A percentile compares a stretch with the other conserved stretches of the same genome.
Evolutionary conservation across 83 land plant genomes (phyloP).

Genomic region (Picea mariana): DNA sequence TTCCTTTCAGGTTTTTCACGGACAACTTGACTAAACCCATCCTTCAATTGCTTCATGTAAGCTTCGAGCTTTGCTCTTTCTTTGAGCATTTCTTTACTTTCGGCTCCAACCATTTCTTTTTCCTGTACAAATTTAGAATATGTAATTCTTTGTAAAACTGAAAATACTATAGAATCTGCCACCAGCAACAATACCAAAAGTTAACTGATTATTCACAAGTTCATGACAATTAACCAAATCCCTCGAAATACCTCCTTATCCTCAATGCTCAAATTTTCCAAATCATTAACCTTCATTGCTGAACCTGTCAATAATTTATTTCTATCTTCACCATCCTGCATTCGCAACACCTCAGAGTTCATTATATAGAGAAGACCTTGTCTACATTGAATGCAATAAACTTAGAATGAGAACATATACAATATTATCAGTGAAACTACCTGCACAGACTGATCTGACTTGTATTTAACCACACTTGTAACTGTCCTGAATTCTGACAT

Average conservation of each 20-base stretch:
- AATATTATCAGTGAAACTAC: not conserved
- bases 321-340: not conserved
- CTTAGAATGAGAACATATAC: not conserved
- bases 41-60: constrained; percentile 55
- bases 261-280: not conserved
- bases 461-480: not conserved
- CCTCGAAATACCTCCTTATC: constrained; percentile 1
- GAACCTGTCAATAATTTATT: too few species aligned
- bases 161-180: not conserved
- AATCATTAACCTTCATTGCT: not conserved
- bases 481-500: not conserved
- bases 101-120: constrained; percentile 23
- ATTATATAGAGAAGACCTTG: not conserved
- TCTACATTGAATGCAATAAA: not conserved
- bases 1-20: constrained; percentile 21
- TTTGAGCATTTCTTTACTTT: constrained; percentile 74
- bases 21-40: constrained; percentile 27
- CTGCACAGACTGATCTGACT: not conserved
- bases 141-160: not conserved
- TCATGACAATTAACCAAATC: not conserved
- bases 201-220: not conserved
- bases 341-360: not conserved
- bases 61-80: constrained; percentile 72
- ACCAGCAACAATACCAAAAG: not conserved
- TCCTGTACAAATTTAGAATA: not conserved